Evolutionary conservation across 768 basidiomycete genomes (phyloP).

Genomic region (Amanita jacksonii): DNA sequence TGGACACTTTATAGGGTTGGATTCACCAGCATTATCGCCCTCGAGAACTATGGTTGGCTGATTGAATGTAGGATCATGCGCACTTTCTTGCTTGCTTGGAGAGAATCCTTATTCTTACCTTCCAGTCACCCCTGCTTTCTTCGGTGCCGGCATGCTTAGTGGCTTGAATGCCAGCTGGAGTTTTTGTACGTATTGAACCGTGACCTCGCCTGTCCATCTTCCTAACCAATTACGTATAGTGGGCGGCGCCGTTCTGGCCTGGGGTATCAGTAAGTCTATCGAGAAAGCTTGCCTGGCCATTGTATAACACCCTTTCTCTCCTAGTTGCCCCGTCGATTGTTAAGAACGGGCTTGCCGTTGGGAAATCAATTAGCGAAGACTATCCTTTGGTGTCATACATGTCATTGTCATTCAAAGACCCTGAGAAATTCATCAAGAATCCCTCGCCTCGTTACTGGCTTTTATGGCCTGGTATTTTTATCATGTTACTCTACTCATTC

Average conservation of each 20-base stretch:
- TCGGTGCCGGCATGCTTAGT: constrained; percentile 49
- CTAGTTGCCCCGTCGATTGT: constrained; percentile 44
- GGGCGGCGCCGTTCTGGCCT: constrained; percentile 44
- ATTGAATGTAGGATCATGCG: constrained; percentile 34
- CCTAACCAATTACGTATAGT: constrained; percentile 22
- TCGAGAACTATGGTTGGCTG: constrained; percentile 52
- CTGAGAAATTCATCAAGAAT: constrained; percentile 25
- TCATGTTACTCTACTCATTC: constrained; percentile 55
- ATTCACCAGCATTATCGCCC: constrained; percentile 47
- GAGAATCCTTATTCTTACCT: constrained; percentile 1
- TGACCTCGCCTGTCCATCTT: neutral
- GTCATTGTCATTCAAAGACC: constrained; percentile 37
- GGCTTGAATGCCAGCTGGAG: constrained; percentile 49
- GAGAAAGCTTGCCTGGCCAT: neutral
- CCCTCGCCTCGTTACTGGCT: constrained; percentile 56
- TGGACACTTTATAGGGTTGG: constrained; percentile 51
- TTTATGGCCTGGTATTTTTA: constrained; percentile 51
- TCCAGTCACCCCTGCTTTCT: constrained; percentile 45
- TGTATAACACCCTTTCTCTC: neutral
- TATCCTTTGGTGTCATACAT: constrained; percentile 35
- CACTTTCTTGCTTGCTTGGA: too few species aligned
- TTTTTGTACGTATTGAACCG: constrained; percentile 33
- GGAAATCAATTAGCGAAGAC: constrained; percentile 24
- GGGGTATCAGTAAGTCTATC: constrained; percentile 40
- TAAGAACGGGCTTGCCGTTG: constrained; percentile 42